Evolutionary conservation across 2,329 filamentous ascomycete species (phyloP), one percentile per base, ranked within the genome.

Genomic region (Apiospora koreana): DNA sequence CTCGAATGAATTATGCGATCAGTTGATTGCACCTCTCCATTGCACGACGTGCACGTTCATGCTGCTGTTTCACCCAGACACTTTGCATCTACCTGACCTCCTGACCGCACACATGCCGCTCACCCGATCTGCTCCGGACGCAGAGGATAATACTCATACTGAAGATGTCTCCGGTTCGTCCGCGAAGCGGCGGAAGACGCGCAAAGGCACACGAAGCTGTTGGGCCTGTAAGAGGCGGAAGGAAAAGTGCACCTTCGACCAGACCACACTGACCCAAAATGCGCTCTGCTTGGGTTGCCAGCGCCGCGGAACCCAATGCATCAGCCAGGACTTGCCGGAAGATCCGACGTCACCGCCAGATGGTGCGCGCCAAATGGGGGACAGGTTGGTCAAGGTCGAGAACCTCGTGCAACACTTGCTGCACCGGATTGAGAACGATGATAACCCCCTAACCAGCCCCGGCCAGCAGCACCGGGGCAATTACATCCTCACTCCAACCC

Each of bases 301-400:
- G 28, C 58, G 58, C 31, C 58, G 58, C 18, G 58, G 58, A 2
- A 64, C 28, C 31, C 7, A 16, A 28, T 64, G 58, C 31, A 14
- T 64, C 31, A 38, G 58, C n/a, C 58, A 64, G 31, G 48, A 50
- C 48, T 50, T 23, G 3, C 48, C 48, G 3, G 48, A 50, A 1
- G 48, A 50, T 28, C 10, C 23, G 48, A 28, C 23, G 4, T 50
- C 23, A 12, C 23, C 23, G 23, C 48, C 48, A 2, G 48, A 50
- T 16, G 48, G 48, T 10, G 23, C 48, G 25, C 48, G 48, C 25
- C 43, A 68, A 25, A 58, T 68, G 28, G 67, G 41, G 23, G 67
- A 68, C 12, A 41, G 67, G 8, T 12, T 68, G 21, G 67, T 50
- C 18, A 62, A 28, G 7, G 67, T 68, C 16, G 67, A 68, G 25